Evolutionary conservation across 1,284 basidiomycete genomes (phyloP).

Genomic region (Ustilago tritici): DNA sequence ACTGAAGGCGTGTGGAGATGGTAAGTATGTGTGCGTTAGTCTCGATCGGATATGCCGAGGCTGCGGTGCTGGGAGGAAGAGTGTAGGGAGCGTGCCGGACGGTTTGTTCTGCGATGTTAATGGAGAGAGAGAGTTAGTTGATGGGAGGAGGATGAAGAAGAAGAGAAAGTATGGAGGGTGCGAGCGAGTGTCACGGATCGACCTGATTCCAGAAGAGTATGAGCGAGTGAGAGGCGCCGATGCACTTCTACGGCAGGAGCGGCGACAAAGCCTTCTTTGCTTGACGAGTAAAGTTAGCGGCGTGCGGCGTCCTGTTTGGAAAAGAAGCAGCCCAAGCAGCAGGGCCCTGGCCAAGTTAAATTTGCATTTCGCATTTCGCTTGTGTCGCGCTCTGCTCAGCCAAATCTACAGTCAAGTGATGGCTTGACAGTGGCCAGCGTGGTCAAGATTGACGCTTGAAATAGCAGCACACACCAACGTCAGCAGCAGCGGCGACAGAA

Average conservation of each 20-base stretch:
- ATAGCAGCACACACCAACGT: background rate
- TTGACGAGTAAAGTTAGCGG: background rate
- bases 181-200: constrained; percentile 5
- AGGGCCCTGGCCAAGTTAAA: background rate
- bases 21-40: background rate
- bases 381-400: background rate
- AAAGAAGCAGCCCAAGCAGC: constrained; percentile 8
- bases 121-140: constrained; percentile 8
- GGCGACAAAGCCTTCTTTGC: background rate
- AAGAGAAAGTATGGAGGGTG: background rate
- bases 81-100: constrained; percentile 37
- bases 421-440: too few relatives aligned
- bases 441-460: background rate
- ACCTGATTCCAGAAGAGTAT: background rate
- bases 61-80: constrained; percentile 17
- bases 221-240: background rate
- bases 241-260: constrained; percentile 1
- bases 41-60: background rate
- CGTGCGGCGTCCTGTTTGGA: background rate
- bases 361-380: background rate
- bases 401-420: background rate
- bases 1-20: background rate
- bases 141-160: background rate
- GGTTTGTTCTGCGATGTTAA: constrained; percentile 3
- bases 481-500: background rate